These are phyloP conservation scores for Chrysanthemum makinoi DNA, from an alignment of 129 eudicot species.

Conservation along the genomic window DNA sequence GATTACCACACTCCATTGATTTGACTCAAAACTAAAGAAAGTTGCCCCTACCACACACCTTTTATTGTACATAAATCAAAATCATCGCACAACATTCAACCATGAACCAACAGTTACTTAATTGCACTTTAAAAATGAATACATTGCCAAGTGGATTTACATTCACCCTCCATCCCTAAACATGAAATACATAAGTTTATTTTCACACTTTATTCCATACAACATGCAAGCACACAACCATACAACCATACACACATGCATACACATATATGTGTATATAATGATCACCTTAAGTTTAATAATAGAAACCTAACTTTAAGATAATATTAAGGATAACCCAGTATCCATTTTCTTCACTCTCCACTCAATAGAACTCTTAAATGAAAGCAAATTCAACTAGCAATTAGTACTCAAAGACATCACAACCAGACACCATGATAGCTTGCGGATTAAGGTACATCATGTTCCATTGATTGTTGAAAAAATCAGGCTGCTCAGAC, in stretches of 20 bases:
- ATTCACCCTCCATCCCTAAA: too few relatives aligned
- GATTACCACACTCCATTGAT: too few relatives aligned
- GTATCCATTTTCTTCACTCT: neutral
- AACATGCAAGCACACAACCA: neutral
- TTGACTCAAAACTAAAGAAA: too few relatives aligned
- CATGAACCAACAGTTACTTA: too few relatives aligned
- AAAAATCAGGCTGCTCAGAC: conserved; percentile 24
- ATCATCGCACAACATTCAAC: too few relatives aligned
- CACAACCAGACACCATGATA: conserved; percentile 53
- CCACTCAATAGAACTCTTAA: conserved; percentile 14
- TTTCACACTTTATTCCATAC: conserved; percentile 6
- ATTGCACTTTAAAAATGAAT: too few relatives aligned
- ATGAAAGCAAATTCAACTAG: conserved; percentile 6
- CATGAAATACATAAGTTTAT: neutral
- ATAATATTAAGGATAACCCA: conserved; percentile 3
- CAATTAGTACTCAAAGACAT: conserved; percentile 39
- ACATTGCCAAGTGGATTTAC: too few relatives aligned
- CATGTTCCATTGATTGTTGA: conserved; percentile 46
- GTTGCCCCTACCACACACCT: too few relatives aligned
- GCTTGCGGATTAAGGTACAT: conserved; percentile 49
- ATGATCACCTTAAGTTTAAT: neutral
- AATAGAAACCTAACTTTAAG: neutral
- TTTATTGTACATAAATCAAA: too few relatives aligned
- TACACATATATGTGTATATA: neutral
- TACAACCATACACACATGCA: neutral